Evolutionary conservation across 257 asterid species (phyloP), one percentile per base, ranked within the genome.

Genomic region (Knoxia roxburghii): DNA sequence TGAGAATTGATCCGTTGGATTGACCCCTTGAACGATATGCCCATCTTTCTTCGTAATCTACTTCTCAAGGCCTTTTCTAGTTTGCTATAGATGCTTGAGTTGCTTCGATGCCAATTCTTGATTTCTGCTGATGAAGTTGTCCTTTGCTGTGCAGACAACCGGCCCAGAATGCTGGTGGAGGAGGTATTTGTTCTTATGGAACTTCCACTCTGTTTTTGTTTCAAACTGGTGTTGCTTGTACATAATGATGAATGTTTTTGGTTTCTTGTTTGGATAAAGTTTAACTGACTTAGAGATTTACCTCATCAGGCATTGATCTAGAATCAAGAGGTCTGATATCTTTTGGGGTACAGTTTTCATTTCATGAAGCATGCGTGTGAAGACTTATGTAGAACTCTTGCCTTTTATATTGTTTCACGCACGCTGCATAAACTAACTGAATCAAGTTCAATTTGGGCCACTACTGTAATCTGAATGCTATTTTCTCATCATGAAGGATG

Each of bases 161-260:
- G 5, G 82, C 84, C 56, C 82, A 69, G 53, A 77, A 64, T 67
- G 72, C 73, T 15, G 78, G 77, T 59, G 80, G 73, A 64, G 74
- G 76, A 73, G 82, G 82, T 77, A 73, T 40, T 46, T 35, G 23
- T 35, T 63, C 18, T 45, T 64, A 6, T 18, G 45, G 39, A 73
- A 61, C 51, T 49, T 35, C 24, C 10, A 5, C 43, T 21, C 35
- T 29, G 2, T n/a, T 15, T 26, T 0, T 0, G 3, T 33, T 14
- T 43, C 6, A 26, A 15, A 33, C 56, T 43, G 48, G 26, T 35
- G 29, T 27, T 32, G 7, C 21, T 18, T 23, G 43, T 13, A 26
- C 50, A 11, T 5, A 15, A 54, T 43, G 21, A 17, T 15, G 56
- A 0, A 18, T 29, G 32, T 43, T 26, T 6, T 68, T 0, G 46